These are phyloP conservation scores for Eucalyptus curtisii DNA, from an alignment of 345 rosid genomes.

Conservation along the genomic window DNA sequence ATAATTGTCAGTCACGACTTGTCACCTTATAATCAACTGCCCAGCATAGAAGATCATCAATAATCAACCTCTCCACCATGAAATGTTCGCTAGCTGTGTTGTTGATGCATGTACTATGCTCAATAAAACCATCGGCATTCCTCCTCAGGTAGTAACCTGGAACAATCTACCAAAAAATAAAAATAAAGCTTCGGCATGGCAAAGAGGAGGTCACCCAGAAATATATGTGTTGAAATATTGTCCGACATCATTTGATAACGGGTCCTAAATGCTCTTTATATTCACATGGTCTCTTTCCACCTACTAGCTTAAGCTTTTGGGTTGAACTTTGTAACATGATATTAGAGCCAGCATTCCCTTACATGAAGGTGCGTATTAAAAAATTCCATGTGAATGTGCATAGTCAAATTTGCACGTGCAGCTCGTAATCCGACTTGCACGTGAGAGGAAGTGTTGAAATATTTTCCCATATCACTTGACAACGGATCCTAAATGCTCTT, in stretches of 20 bases:
- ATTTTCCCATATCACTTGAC: too few species aligned
- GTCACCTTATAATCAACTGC: conserved; percentile 78
- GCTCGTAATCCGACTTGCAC: too few species aligned
- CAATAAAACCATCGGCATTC: conserved; percentile 69
- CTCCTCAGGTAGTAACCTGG: conserved; percentile 97
- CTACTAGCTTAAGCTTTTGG: too few species aligned
- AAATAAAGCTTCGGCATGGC: neutral
- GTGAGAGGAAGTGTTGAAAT: too few species aligned
- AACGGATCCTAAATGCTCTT: too few species aligned
- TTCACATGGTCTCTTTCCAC: too few species aligned
- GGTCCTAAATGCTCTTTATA: too few species aligned
- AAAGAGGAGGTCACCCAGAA: neutral
- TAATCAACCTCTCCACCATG: conserved; percentile 80
- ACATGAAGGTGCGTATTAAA: rapidly evolving
- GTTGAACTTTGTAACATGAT: too few species aligned
- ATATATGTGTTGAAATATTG: neutral
- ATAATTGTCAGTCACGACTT: neutral
- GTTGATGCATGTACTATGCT: conserved; percentile 82
- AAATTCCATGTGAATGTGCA: too few species aligned
- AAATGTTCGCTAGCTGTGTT: conserved; percentile 98
- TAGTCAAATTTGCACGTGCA: too few species aligned
- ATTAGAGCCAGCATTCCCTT: too few species aligned
- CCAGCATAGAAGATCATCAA: conserved; percentile 85
- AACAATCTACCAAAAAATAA: conserved; percentile 51
- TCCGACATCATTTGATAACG: rapidly evolving